Percentiles rank a stretch among this genome's conserved stretches.
Evolutionary conservation across 2,329 filamentous ascomycete species (phyloP).

Genomic region (Erysiphe pulchra): DNA sequence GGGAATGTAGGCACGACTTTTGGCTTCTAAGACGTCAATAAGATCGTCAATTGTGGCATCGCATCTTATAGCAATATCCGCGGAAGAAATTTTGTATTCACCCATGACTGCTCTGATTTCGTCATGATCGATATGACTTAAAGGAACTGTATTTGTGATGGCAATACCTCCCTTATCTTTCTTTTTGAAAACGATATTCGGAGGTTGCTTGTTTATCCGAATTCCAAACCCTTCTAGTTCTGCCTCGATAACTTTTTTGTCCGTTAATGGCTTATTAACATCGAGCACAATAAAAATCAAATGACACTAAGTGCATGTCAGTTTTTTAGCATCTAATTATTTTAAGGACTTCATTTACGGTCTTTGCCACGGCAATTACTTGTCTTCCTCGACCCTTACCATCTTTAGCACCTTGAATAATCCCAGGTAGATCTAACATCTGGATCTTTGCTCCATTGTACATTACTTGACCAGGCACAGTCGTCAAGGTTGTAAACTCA

Average conservation of each 20-base stretch:
- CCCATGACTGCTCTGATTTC: conserved; percentile 96
- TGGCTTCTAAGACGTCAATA: conserved; percentile 87
- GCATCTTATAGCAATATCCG: conserved; percentile 91
- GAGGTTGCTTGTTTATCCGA: conserved; percentile 86
- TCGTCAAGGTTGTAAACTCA: conserved; percentile 95
- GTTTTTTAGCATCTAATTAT: not conserved
- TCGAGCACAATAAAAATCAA: conserved; percentile 96
- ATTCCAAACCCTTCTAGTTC: conserved; percentile 96
- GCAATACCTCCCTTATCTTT: conserved; percentile 96
- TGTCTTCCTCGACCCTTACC: conserved; percentile 92
- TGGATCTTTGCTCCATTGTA: conserved; percentile 97
- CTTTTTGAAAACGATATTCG: conserved; percentile 98
- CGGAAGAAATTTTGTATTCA: conserved; percentile 90
- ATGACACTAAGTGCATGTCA: conserved; percentile 34
- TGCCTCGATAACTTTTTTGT: conserved; percentile 84
- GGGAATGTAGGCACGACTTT: conserved; percentile 89
- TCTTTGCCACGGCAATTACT: conserved; percentile 97
- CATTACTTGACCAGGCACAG: conserved; percentile 80
- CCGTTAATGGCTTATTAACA: conserved; percentile 92
- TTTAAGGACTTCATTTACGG: conserved; percentile 14
- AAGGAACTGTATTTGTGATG: conserved; percentile 79
- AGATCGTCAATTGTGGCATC: conserved; percentile 94
- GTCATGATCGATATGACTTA: conserved; percentile 80
- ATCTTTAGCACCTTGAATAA: conserved; percentile 96
- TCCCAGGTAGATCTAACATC: conserved; percentile 94